A percentile compares a stretch with the other conserved stretches of the same genome.
Evolutionary conservation across 2,329 filamentous ascomycete genomes (phyloP).

Genomic region (Cytospora leucostoma): DNA sequence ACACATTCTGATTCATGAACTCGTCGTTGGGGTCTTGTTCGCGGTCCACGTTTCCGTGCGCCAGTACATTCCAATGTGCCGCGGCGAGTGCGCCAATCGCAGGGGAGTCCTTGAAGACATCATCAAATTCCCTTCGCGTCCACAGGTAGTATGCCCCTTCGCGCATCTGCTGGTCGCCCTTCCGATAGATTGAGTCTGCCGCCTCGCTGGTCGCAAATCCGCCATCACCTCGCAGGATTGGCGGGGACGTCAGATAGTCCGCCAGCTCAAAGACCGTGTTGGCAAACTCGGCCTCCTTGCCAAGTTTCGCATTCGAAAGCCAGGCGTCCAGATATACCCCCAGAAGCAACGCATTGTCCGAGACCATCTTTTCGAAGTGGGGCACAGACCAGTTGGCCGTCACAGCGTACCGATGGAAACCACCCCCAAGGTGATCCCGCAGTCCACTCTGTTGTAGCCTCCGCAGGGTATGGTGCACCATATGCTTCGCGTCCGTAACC

Average conservation of each 20-base stretch:
- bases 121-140: conserved; percentile 84
- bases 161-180: conserved; percentile 76
- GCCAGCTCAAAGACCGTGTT: conserved; percentile 79
- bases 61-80: conserved; percentile 79
- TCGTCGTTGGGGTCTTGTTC: conserved; percentile 89
- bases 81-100: conserved; percentile 74
- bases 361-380: conserved; percentile 96
- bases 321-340: conserved; percentile 86
- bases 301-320: conserved; percentile 49
- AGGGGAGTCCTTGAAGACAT: conserved; percentile 58
- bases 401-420: conserved; percentile 76
- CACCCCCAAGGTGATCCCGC: conserved; percentile 57
- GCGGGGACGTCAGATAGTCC: conserved; percentile 76
- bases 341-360: conserved; percentile 86
- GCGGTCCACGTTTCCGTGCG: conserved; percentile 82
- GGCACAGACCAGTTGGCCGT: conserved; percentile 92
- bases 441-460: conserved; percentile 64
- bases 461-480: conserved; percentile 79
- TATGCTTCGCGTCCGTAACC: conserved; percentile 70
- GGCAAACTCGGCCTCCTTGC: conserved; percentile 67
- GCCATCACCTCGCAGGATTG: conserved; percentile 67
- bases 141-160: conserved; percentile 96
- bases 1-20: conserved; percentile 89
- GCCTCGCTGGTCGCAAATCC: conserved; percentile 89
- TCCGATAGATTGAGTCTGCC: conserved; percentile 76